A percentile compares a stretch with the other conserved stretches of the same genome.
These are phyloP conservation scores for Cymodocea nodosa DNA, from an alignment of 116 monocot genomes.

Conservation along the genomic window DNA sequence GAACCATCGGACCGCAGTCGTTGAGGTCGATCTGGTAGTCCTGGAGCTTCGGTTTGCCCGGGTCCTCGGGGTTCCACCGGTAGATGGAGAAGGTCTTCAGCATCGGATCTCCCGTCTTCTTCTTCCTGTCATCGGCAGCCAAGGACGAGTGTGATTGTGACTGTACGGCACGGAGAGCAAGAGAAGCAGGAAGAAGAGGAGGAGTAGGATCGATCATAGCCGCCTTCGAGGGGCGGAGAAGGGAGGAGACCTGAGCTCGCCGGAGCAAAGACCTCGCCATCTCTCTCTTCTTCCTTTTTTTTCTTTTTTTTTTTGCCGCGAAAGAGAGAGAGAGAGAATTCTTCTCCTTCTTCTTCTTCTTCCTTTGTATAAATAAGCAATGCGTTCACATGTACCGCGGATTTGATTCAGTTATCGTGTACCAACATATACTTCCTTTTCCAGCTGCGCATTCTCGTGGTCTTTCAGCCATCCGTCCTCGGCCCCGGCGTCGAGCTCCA, in stretches of 20 bases:
- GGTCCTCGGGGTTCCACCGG: constrained; percentile 73
- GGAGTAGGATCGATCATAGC: background rate
- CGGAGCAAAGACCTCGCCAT: constrained; percentile 6
- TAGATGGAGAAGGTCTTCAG: constrained; percentile 87
- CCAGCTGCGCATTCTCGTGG: too few species aligned
- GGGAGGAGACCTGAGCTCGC: constrained; percentile 12
- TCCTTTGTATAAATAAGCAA: too few species aligned
- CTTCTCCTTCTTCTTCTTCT: too few species aligned
- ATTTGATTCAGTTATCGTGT: too few species aligned
- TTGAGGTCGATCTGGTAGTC: constrained; percentile 72
- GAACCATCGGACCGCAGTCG: constrained; percentile 90
- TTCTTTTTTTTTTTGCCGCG: background rate
- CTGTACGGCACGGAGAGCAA: constrained; percentile 11
- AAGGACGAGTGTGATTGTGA: constrained; percentile 25
- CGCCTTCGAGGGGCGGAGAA: constrained; percentile 20
- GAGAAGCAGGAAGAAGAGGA: background rate
- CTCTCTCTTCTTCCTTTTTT: background rate
- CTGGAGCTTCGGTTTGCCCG: constrained; percentile 50
- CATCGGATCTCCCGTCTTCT: constrained; percentile 9
- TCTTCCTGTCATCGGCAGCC: background rate
- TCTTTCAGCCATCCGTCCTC: constrained; percentile 27
- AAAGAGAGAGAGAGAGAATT: background rate
- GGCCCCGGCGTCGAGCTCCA: constrained; percentile 31
- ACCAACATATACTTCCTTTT: too few species aligned
- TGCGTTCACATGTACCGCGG: too few species aligned